phyloP scores from a whole-genome alignment of 192 early-diverging fungal genomes.

The Dissophora ornata region DNA sequence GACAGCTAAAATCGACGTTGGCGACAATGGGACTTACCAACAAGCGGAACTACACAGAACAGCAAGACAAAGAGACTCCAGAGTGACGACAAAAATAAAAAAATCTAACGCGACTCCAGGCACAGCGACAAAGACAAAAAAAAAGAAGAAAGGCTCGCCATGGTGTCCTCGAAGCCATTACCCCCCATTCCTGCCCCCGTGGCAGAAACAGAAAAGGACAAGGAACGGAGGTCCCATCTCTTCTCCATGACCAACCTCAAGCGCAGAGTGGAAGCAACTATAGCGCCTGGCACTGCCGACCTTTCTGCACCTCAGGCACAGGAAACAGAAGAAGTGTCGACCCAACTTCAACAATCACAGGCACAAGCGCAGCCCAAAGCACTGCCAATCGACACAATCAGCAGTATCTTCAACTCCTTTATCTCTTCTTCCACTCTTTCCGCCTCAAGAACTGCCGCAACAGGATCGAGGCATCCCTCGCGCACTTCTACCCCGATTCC shows the following conservation, averaged over 20 bases:
- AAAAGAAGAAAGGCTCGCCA: no score
- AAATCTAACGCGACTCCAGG: no score
- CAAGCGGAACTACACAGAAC: no score
- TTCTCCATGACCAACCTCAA: slow-evolving; percentile 21
- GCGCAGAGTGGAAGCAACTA: slow-evolving; percentile 15
- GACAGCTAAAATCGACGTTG: no score
- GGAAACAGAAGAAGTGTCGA: no score
- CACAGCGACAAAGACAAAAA: no score
- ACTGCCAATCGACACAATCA: slow-evolving; percentile 8
- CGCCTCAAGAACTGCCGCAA: neutral
- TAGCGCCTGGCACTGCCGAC: neutral
- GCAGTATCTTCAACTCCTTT: slow-evolving; percentile 6
- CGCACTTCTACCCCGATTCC: slow-evolving; percentile 4
- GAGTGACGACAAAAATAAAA: no score
- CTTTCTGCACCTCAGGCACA: neutral
- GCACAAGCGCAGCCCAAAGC: neutral
- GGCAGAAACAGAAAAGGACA: slow-evolving; percentile 15
- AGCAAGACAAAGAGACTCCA: no score
- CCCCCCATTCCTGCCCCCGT: slow-evolving; percentile 36
- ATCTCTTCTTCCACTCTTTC: neutral
- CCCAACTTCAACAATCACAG: slow-evolving; percentile 3
- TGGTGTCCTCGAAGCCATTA: slow-evolving; percentile 48
- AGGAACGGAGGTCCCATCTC: slow-evolving; percentile 14
- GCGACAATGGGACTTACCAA: no score
- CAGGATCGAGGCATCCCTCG: slow-evolving; percentile 5